phyloP scores from a whole-genome alignment of 768 basidiomycete species.

The Lactarius vividus region DNA sequence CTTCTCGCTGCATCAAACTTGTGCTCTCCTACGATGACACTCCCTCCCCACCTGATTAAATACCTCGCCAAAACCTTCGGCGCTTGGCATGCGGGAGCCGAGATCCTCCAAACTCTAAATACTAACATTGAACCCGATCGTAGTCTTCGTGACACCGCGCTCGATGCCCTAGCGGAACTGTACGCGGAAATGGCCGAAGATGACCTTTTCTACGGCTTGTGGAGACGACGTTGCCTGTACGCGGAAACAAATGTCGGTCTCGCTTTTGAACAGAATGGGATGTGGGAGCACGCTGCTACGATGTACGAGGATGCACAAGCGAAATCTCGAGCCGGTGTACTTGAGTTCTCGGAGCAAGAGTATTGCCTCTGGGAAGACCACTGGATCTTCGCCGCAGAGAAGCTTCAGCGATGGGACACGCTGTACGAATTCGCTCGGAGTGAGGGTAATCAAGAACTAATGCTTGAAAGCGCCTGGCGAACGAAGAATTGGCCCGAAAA shows the following conservation, averaged over 20 bases:
- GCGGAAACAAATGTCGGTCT: constrained; percentile 85
- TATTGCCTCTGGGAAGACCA: constrained; percentile 99
- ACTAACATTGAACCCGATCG: constrained; percentile 77
- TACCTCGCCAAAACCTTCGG: constrained; percentile 95
- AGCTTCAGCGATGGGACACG: constrained; percentile 97
- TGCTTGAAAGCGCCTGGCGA: constrained; percentile 95
- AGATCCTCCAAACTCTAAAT: constrained; percentile 80
- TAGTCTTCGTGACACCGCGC: constrained; percentile 74
- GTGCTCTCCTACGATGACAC: constrained; percentile 82
- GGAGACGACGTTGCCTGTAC: constrained; percentile 87
- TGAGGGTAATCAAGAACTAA: constrained; percentile 88
- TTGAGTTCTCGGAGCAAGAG: constrained; percentile 92
- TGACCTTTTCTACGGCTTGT: constrained; percentile 95
- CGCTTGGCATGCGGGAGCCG: constrained; percentile 90
- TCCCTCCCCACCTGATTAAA: constrained; percentile 94
- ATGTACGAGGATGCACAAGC: constrained; percentile 89
- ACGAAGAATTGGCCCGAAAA: constrained; percentile 88
- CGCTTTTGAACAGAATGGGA: constrained; percentile 92
- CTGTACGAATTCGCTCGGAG: constrained; percentile 85
- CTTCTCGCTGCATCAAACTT: constrained; percentile 80
- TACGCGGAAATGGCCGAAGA: constrained; percentile 97
- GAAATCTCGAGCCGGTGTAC: constrained; percentile 72
- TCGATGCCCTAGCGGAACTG: constrained; percentile 89
- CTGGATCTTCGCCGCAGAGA: constrained; percentile 94
- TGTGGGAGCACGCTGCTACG: constrained; percentile 91